Conservation (phyloP, 306 rosid genomes). For the Trifolium dubium region DNA sequence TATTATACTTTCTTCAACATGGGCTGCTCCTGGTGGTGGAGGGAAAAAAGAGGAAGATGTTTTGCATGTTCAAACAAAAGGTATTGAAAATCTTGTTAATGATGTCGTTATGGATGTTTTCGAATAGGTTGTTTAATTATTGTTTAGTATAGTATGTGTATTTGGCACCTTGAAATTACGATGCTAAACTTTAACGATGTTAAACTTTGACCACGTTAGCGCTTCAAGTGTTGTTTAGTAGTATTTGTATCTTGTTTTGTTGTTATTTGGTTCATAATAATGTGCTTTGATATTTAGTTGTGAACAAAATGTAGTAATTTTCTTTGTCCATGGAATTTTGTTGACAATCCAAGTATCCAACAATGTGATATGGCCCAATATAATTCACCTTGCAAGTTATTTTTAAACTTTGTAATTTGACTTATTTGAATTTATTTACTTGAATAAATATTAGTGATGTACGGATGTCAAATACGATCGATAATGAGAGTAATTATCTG, state of each 20-base stretch:
- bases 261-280: conserved; percentile 11
- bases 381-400: no score
- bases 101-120: conserved; percentile 27
- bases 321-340: neutral
- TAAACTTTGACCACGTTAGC: no score
- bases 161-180: neutral
- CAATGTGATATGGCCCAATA: no score
- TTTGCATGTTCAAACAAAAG: conserved; percentile 1
- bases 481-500: no score
- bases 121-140: neutral
- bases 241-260: conserved; percentile 8
- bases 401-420: no score
- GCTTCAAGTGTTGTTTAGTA: no score
- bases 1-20: conserved; percentile 34
- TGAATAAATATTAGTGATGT: no score
- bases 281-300: conserved; percentile 23
- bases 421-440: no score
- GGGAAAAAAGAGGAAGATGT: conserved; percentile 10
- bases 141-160: neutral
- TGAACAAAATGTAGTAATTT: conserved; percentile 42
- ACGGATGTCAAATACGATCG: no score
- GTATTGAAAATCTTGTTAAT: neutral
- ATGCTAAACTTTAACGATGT: no score
- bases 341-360: neutral
- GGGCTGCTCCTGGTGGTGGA: conserved; percentile 37